These are phyloP conservation scores for Leishmania lainsoni DNA, from an alignment of 208 protist species.

Conservation along the genomic window DNA sequence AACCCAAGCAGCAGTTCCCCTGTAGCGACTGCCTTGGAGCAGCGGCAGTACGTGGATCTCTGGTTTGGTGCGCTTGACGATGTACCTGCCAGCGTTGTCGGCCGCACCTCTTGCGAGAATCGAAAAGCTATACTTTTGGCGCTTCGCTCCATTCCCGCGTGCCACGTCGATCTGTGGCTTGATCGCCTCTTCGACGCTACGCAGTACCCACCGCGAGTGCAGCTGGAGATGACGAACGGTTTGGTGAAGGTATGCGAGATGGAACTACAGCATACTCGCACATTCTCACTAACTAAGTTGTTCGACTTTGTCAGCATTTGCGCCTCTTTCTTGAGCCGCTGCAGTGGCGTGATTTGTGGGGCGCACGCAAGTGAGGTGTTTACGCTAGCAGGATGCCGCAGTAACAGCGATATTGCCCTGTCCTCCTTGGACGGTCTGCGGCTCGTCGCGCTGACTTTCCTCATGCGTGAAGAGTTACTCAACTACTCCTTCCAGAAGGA, in stretches of 20 bases:
- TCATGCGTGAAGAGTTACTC: slow-evolving; percentile 76
- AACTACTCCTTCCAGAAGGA: slow-evolving; percentile 90
- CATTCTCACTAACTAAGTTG: slow-evolving; percentile 84
- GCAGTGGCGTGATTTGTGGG: slow-evolving; percentile 88
- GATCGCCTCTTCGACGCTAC: slow-evolving; percentile 85
- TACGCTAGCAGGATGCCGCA: slow-evolving; percentile 53
- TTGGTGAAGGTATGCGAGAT: slow-evolving; percentile 69
- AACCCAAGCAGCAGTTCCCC: neutral
- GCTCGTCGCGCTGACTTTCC: slow-evolving; percentile 72
- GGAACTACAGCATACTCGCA: slow-evolving; percentile 69
- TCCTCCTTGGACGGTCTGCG: slow-evolving; percentile 67
- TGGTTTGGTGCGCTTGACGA: slow-evolving; percentile 78
- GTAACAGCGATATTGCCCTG: slow-evolving; percentile 57
- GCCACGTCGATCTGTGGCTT: slow-evolving; percentile 75
- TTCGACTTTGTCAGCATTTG: slow-evolving; percentile 87
- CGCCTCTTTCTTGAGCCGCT: slow-evolving; percentile 71
- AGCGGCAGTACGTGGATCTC: slow-evolving; percentile 41
- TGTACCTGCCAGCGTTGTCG: slow-evolving; percentile 49
- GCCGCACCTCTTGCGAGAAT: slow-evolving; percentile 33
- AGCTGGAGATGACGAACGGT: slow-evolving; percentile 79
- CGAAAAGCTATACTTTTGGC: slow-evolving; percentile 49
- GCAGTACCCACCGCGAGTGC: slow-evolving; percentile 58
- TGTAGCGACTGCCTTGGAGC: neutral
- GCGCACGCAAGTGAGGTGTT: slow-evolving; percentile 73
- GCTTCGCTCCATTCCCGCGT: slow-evolving; percentile 43